Evolutionary conservation across 163 green algal species (phyloP).

Genomic region (Volvox carteri): DNA sequence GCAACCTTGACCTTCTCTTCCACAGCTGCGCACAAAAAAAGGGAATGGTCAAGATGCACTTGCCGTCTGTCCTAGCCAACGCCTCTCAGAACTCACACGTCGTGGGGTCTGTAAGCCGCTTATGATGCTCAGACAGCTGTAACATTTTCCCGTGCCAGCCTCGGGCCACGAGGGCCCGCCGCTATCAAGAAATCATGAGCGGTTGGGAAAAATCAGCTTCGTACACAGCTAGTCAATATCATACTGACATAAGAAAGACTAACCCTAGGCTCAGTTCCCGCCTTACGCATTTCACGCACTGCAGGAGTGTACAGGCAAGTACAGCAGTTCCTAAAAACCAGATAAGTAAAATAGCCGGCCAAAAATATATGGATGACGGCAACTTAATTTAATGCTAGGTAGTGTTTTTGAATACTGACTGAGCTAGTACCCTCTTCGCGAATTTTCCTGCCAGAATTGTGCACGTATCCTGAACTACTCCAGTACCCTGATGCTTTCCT

Average conservation of each 20-base stretch:
- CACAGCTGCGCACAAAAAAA: constrained; percentile 35
- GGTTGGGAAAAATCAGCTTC: background rate
- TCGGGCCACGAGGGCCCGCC: constrained; percentile 24
- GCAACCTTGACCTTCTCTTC: constrained; percentile 67
- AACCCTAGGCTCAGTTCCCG: background rate
- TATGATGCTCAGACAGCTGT: constrained; percentile 29
- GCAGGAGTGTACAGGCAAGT: background rate
- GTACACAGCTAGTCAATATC: background rate
- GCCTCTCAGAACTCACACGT: constrained; percentile 12
- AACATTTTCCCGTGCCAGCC: constrained; percentile 11
- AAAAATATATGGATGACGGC: no score
- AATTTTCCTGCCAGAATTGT: no score
- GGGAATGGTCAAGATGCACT: constrained; percentile 26
- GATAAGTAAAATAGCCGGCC: no score
- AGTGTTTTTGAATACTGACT: no score
- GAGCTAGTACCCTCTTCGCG: background rate
- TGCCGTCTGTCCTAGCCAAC: background rate
- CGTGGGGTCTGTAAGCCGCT: constrained; percentile 30
- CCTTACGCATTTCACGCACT: constrained; percentile 16
- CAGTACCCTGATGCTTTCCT: no score
- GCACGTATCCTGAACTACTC: no score
- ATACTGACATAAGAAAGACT: background rate
- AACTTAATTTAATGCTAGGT: no score
- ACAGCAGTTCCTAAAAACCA: no score
- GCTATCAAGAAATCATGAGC: constrained; percentile 11